A percentile compares a stretch with the other conserved stretches of the same genome.
phyloP scores from a whole-genome alignment of 345 rosid species.

The Eutrema heterophyllum region DNA sequence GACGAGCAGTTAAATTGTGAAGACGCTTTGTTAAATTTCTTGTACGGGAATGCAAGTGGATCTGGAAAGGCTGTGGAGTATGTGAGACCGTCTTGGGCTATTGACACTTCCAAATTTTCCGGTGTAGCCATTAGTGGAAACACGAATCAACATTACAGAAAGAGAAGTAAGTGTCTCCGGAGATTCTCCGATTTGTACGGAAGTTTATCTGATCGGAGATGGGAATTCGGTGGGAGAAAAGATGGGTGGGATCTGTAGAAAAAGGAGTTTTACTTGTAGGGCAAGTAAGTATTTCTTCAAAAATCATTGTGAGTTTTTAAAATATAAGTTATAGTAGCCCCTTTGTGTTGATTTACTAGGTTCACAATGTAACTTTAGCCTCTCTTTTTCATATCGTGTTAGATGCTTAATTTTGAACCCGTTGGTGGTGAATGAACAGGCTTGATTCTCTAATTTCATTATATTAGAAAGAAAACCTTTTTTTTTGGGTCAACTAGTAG shows the following conservation, averaged over 20 bases:
- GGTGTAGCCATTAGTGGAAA: conserved; percentile 82
- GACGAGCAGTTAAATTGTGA: conserved; percentile 78
- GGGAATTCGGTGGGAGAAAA: conserved; percentile 58
- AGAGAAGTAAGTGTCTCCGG: conserved; percentile 65
- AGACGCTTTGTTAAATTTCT: conserved; percentile 72
- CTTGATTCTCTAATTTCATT: background rate
- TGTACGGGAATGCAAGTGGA: conserved; percentile 77
- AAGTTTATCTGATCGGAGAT: conserved; percentile 47
- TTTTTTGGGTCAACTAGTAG: too few species aligned
- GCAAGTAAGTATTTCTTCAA: conserved; percentile 11
- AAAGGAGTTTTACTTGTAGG: conserved; percentile 18
- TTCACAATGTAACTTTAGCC: background rate
- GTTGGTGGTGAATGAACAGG: background rate
- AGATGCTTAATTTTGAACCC: background rate
- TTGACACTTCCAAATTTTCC: conserved; percentile 81
- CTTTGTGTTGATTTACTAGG: background rate
- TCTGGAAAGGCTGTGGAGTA: conserved; percentile 57
- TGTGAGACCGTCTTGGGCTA: conserved; percentile 76
- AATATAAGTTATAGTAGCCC: background rate
- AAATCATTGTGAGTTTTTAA: background rate
- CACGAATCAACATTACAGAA: conserved; percentile 66
- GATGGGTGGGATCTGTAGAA: conserved; percentile 94
- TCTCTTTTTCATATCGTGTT: background rate
- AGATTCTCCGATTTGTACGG: conserved; percentile 70
- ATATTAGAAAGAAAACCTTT: too few species aligned